phyloP scores from a whole-genome alignment of 2,329 filamentous ascomycete species.

The Nigrograna mackinnonii region DNA sequence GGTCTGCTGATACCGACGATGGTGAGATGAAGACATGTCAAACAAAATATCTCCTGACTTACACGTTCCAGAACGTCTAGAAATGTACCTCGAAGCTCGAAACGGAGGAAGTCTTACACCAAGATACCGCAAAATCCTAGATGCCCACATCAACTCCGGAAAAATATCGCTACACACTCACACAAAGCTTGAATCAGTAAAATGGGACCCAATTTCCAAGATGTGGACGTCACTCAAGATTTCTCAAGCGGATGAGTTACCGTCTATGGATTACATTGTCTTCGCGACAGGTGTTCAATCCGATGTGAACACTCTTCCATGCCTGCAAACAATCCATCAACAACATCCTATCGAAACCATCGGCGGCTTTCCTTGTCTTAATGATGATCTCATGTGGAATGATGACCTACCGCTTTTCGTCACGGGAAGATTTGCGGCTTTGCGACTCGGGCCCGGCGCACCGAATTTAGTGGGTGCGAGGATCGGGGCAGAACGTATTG shows the following conservation, averaged over 20 bases:
- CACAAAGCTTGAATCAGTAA: conserved; percentile 58
- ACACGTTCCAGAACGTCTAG: conserved; percentile 61
- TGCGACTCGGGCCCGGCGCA: conserved; percentile 73
- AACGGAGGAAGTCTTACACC: conserved; percentile 79
- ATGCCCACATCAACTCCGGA: conserved; percentile 58
- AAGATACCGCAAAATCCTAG: conserved; percentile 67
- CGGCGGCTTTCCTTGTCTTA: conserved; percentile 73
- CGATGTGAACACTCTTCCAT: conserved; percentile 63
- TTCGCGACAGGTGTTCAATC: conserved; percentile 75
- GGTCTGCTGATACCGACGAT: conserved; percentile 72
- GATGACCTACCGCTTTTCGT: conserved; percentile 74
- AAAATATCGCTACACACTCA: conserved; percentile 60
- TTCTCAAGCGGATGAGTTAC: conserved; percentile 55
- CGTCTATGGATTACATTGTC: conserved; percentile 68
- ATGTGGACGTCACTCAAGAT: conserved; percentile 45
- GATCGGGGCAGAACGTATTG: conserved; percentile 72
- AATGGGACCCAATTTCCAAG: conserved; percentile 51
- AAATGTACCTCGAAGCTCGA: conserved; percentile 67
- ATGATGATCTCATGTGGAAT: conserved; percentile 76
- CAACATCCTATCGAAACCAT: conserved; percentile 65
- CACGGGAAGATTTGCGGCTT: conserved; percentile 67
- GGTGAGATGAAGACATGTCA: too few relatives aligned
- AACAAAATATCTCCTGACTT: neutral
- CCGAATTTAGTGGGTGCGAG: conserved; percentile 76
- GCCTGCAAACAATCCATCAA: conserved; percentile 61